phyloP scores from a whole-genome alignment of 2,329 filamentous ascomycete species.

The Fusarium cicatricum region DNA sequence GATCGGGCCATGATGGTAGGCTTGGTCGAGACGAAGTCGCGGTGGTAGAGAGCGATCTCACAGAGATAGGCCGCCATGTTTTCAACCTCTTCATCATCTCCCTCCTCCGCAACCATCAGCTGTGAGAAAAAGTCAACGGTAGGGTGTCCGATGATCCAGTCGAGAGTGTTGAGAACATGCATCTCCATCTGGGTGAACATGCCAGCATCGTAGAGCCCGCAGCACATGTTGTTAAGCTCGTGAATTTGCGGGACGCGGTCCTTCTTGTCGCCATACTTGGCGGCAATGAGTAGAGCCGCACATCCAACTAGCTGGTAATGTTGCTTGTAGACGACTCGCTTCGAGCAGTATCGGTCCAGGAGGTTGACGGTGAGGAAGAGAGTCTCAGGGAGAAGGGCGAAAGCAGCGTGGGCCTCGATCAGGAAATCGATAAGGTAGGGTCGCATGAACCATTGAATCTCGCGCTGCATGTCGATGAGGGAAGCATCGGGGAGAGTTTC shows the following conservation, averaged over 20 bases:
- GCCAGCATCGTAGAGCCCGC: conserved; percentile 95
- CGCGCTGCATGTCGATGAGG: conserved; percentile 97
- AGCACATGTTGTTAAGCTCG: conserved; percentile 99
- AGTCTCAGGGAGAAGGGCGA: conserved; percentile 92
- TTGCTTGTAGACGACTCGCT: conserved; percentile 97
- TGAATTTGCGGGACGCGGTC: conserved; percentile 97
- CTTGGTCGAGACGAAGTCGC: conserved; percentile 92
- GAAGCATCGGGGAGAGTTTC: conserved; percentile 95
- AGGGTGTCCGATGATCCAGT: conserved; percentile 95
- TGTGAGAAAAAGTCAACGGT: conserved; percentile 95
- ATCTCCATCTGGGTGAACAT: conserved; percentile 99
- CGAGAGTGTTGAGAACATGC: conserved; percentile 97
- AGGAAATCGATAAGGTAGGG: conserved; percentile 98
- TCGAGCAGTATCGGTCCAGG: conserved; percentile 96
- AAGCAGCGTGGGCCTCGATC: conserved; percentile 95
- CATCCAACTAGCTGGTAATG: conserved; percentile 99
- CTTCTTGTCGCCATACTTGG: conserved; percentile 99
- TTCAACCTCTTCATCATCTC: conserved; percentile 84
- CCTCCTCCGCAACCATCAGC: conserved; percentile 82
- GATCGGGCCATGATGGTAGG: conserved; percentile 91
- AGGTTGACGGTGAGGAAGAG: conserved; percentile 97
- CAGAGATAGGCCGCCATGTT: conserved; percentile 94
- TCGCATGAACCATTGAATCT: conserved; percentile 99
- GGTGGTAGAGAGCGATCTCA: conserved; percentile 95
- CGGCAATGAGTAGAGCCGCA: conserved; percentile 92